A percentile compares a stretch with the other conserved stretches of the same genome.
These are phyloP conservation scores for Gentiana straminea DNA, from an alignment of 257 asterid genomes.

Conservation along the genomic window DNA sequence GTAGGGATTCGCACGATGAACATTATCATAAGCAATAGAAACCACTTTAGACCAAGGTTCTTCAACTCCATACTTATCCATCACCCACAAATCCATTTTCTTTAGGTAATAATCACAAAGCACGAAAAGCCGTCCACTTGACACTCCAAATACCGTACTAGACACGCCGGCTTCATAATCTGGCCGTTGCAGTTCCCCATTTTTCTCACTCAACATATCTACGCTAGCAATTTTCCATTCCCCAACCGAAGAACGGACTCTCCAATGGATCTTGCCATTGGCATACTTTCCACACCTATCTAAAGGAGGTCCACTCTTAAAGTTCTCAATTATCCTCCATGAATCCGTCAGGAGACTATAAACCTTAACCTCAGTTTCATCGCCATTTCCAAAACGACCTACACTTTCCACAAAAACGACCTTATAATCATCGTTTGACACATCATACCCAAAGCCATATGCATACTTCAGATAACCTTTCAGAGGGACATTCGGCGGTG, in stretches of 20 bases:
- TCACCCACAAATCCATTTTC: constrained; percentile 36
- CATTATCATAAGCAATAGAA: constrained; percentile 23
- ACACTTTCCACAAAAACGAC: constrained; percentile 32
- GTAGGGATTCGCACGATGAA: constrained; percentile 15
- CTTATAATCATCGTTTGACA: constrained; percentile 30
- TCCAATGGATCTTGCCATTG: constrained; percentile 54
- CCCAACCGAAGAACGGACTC: not conserved
- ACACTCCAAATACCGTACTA: constrained; percentile 19
- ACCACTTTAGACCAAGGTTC: constrained; percentile 34
- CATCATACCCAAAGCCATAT: constrained; percentile 26
- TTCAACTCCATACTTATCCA: constrained; percentile 26
- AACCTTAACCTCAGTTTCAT: constrained; percentile 23
- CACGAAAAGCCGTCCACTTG: constrained; percentile 27
- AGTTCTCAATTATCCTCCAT: constrained; percentile 34
- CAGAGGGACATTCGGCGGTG: not conserved
- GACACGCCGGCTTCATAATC: constrained; percentile 12
- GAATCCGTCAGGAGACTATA: constrained; percentile 35
- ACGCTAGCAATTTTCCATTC: constrained; percentile 31
- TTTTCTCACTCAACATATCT: constrained; percentile 37
- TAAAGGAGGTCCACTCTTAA: constrained; percentile 16
- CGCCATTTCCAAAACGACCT: constrained; percentile 2
- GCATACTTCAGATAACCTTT: constrained; percentile 4
- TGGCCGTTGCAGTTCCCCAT: constrained; percentile 25
- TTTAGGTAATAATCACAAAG: constrained; percentile 18
- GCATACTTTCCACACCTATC: constrained; percentile 23